Base-by-base conservation (phyloP, 148 eudicot genomes). In the Selenicereus undatus region DNA sequence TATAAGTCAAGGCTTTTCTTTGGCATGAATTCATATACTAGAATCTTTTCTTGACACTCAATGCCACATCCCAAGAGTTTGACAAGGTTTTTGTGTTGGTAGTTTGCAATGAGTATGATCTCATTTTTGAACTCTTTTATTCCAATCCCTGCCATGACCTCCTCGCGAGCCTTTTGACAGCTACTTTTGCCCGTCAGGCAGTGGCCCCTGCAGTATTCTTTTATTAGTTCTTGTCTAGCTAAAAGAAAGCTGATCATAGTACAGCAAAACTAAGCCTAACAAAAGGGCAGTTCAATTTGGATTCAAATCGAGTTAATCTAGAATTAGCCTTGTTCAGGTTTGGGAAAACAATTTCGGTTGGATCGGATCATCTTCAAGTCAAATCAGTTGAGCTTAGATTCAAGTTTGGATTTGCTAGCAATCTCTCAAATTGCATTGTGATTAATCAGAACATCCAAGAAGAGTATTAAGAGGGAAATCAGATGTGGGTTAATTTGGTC, bases 11-110 rank as follows among this genome's bases (percentile, higher is more conserved):
- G 73, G 64, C 81, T 80, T 7, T 65, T 68, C 39, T 80, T 71
- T 27, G 78, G 81, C 73, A 84, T 45, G 16, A 76, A 50, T 58
- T 84, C 86, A 76, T 84, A 84, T n/a, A 84, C 74, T 45, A 84
- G 75, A 29, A 80, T 76, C 69, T 58, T 80, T 54, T 84, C 86
- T 62, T 84, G 43, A 8, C 27, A 52, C 21, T 51, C 29, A 27
- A 76, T 8, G 24, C 78, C 74, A 64, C 70, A 81, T 36, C 81
- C 86, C 26, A 84, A 35, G 14, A 81, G 76, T 17, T 71, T 73
- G 10, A 84, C 83, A n/a, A 81, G 75, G 58, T 84, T 84, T 13
- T 26, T 77, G 51, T 83, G 86, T 30, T 83, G 86, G 11, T 80
- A 80, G 21, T 80, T 80, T 1, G 80, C 80, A 26, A 84, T 50